phyloP scores from a whole-genome alignment of 2,329 filamentous ascomycete species.

The Colletotrichum noveboracense region DNA sequence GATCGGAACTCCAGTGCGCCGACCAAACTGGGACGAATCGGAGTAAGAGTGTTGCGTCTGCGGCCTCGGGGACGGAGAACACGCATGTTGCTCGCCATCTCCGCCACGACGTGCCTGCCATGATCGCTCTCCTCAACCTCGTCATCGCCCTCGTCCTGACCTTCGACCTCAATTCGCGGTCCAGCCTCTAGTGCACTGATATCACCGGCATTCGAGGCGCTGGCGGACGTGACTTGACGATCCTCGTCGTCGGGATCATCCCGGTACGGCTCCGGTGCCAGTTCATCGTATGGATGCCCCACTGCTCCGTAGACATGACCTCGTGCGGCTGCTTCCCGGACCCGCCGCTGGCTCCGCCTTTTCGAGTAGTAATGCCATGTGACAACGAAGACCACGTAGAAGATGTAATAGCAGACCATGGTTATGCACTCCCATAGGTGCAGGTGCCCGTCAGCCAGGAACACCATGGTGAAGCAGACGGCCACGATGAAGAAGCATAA shows the following conservation, averaged over 20 bases:
- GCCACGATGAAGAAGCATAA: conserved; percentile 91
- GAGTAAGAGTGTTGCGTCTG: conserved; percentile 76
- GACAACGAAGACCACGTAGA: conserved; percentile 90
- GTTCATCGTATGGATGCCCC: conserved; percentile 56
- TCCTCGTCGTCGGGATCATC: conserved; percentile 58
- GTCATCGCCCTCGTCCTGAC: conserved; percentile 36
- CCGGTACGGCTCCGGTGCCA: conserved; percentile 65
- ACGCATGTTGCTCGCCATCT: conserved; percentile 93
- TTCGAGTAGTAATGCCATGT: conserved; percentile 88
- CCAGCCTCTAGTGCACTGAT: conserved; percentile 49
- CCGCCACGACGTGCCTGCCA: conserved; percentile 73
- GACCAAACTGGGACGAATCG: conserved; percentile 90
- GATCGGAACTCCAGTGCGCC: conserved; percentile 94
- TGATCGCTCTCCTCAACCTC: conserved; percentile 60
- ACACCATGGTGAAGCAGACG: conserved; percentile 84
- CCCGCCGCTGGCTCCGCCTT: conserved; percentile 62
- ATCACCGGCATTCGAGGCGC: conserved; percentile 32
- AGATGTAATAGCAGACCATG: conserved; percentile 91
- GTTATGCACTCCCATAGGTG: conserved; percentile 86
- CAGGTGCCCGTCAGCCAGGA: conserved; percentile 83
- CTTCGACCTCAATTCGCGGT: conserved; percentile 53
- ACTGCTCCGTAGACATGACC: conserved; percentile 72
- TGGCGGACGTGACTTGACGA: conserved; percentile 21
- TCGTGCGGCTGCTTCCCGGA: conserved; percentile 74
- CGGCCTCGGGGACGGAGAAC: conserved; percentile 71